Evolutionary conservation across 345 rosid species (phyloP).

Genomic region (Ceriops zippeliana): DNA sequence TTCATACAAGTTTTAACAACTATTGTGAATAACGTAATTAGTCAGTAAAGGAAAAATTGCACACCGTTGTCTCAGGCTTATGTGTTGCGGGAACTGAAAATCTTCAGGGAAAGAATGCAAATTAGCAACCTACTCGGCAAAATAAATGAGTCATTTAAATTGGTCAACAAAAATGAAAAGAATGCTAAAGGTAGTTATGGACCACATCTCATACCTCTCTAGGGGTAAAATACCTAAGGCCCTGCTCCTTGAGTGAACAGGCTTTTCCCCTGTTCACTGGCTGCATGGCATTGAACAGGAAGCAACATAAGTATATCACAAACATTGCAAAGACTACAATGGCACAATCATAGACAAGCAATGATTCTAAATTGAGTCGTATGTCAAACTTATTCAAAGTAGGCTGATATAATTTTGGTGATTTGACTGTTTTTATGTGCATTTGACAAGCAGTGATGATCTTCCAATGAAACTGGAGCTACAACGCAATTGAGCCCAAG

Average conservation of each 20-base stretch:
- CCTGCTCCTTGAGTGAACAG: constrained; percentile 57
- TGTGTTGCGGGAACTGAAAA: constrained; percentile 63
- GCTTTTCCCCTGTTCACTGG: constrained; percentile 53
- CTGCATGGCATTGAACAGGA: constrained; percentile 33
- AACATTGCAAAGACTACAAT: neutral
- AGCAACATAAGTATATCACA: neutral
- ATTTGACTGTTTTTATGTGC: neutral
- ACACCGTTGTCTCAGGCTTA: constrained; percentile 79
- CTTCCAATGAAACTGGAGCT: too few species aligned
- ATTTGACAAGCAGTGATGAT: too few species aligned
- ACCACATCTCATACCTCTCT: constrained; percentile 50
- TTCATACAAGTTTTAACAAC: too few species aligned
- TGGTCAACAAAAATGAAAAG: neutral
- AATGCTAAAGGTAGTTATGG: neutral
- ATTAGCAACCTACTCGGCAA: constrained; percentile 66
- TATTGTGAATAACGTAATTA: too few species aligned
- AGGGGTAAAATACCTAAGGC: constrained; percentile 89
- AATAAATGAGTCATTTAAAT: constrained; percentile 1
- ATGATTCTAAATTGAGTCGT: neutral
- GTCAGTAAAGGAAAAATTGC: neutral
- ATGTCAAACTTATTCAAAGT: too few species aligned
- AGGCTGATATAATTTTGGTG: neutral
- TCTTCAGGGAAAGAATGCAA: constrained; percentile 84
- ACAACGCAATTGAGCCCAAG: neutral
- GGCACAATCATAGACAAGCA: constrained; percentile 2